These are phyloP conservation scores for Priceomyces haplophilus DNA, from an alignment of 805 yeast genomes.

Conservation along the genomic window DNA sequence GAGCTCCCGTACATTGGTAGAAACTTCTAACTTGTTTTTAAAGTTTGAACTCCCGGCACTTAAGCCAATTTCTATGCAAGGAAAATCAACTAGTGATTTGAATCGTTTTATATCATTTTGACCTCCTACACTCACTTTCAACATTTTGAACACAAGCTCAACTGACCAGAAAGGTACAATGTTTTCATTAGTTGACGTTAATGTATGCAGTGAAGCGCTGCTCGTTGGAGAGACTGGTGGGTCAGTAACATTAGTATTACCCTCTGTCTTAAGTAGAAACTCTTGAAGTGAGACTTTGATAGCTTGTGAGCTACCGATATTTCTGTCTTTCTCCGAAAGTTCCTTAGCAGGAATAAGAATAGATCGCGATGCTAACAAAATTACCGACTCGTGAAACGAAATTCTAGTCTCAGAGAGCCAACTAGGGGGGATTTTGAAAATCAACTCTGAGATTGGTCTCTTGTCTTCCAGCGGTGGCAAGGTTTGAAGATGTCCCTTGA, in stretches of 20 bases:
- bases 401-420: slow-evolving; percentile 31
- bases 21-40: slow-evolving; percentile 14
- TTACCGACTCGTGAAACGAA: slow-evolving; percentile 11
- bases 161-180: slow-evolving; percentile 22
- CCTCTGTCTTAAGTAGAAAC: slow-evolving; percentile 2
- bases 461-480: not conserved
- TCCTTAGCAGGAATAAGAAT: slow-evolving; percentile 28
- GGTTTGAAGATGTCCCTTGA: not conserved
- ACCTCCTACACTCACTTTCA: slow-evolving; percentile 12
- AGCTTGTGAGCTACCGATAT: slow-evolving; percentile 18
- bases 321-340: not conserved
- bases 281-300: slow-evolving; percentile 14
- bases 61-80: slow-evolving; percentile 15
- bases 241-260: not conserved
- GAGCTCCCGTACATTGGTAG: slow-evolving; percentile 15
- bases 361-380: slow-evolving; percentile 38
- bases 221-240: slow-evolving; percentile 5
- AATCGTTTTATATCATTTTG: not conserved
- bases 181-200: slow-evolving; percentile 12
- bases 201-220: slow-evolving; percentile 29
- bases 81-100: slow-evolving; percentile 19
- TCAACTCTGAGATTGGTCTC: slow-evolving; percentile 9
- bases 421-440: slow-evolving; percentile 27
- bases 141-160: slow-evolving; percentile 12
- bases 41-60: slow-evolving; percentile 7